These are phyloP conservation scores for Sarocladiaceae sp. DNA, from an alignment of 2,329 filamentous ascomycete genomes.

Conservation along the genomic window DNA sequence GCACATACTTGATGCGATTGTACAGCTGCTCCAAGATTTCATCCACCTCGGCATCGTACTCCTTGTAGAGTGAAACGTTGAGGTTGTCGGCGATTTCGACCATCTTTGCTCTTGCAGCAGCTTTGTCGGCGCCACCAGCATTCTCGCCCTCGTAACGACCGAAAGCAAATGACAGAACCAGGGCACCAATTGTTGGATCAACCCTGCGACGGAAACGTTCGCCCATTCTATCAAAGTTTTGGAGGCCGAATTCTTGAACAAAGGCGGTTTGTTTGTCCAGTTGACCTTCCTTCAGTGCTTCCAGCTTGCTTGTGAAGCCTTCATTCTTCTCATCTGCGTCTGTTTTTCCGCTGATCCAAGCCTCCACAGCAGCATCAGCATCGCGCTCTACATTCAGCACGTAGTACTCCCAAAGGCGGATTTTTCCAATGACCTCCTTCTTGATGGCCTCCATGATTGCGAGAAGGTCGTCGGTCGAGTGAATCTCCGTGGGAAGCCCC, in stretches of 20 bases:
- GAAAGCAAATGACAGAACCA: conserved; percentile 30
- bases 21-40: conserved; percentile 87
- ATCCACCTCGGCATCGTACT: conserved; percentile 78
- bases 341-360: conserved; percentile 61
- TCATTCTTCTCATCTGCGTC: conserved; percentile 42
- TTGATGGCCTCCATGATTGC: conserved; percentile 82
- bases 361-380: conserved; percentile 59
- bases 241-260: conserved; percentile 62
- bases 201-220: conserved; percentile 70
- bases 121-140: conserved; percentile 38
- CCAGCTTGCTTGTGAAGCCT: conserved; percentile 28
- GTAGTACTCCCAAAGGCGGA: conserved; percentile 92
- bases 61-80: conserved; percentile 83
- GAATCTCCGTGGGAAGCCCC: conserved; percentile 69
- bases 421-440: conserved; percentile 66
- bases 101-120: conserved; percentile 47
- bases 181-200: conserved; percentile 63
- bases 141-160: conserved; percentile 57
- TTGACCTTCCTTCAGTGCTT: conserved; percentile 35
- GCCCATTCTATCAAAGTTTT: conserved; percentile 67
- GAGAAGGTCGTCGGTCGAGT: conserved; percentile 64
- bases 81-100: conserved; percentile 68
- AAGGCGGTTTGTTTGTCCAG: conserved; percentile 52
- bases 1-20: conserved; percentile 91
- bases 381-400: conserved; percentile 72